Percentiles rank a stretch among this genome's conserved stretches.
Evolutionary conservation across 805 yeast species (phyloP).

Genomic region (Candida hispaniensis): DNA sequence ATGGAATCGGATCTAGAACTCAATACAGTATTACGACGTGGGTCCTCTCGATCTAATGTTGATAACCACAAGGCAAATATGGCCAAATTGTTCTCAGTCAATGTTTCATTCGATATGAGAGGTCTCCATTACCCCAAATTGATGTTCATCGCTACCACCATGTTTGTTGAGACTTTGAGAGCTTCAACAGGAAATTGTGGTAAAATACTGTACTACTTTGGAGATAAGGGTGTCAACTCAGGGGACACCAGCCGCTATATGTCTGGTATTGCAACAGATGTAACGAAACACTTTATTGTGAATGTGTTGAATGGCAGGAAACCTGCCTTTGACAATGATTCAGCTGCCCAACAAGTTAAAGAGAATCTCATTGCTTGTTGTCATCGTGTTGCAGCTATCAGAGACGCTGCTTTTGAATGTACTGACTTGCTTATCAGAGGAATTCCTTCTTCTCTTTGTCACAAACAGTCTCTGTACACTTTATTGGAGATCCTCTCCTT

Average conservation of each 20-base stretch:
- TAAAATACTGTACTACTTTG: conserved; percentile 61
- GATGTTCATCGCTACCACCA: conserved; percentile 78
- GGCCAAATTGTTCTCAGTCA: conserved; percentile 33
- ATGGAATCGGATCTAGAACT: conserved; percentile 87
- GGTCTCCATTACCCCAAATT: conserved; percentile 60
- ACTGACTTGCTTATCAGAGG: conserved; percentile 54
- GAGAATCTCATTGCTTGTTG: conserved; percentile 60
- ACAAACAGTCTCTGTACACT: conserved; percentile 59
- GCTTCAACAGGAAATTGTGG: conserved; percentile 75
- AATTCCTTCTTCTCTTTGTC: conserved; percentile 72
- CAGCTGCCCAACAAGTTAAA: conserved; percentile 58
- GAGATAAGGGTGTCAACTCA: conserved; percentile 72
- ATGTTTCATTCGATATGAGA: conserved; percentile 44
- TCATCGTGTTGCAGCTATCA: conserved; percentile 63
- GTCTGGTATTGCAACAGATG: conserved; percentile 50
- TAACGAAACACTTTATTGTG: conserved; percentile 46
- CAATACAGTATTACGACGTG: conserved; percentile 81
- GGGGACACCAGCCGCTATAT: conserved; percentile 60
- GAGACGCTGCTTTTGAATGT: conserved; percentile 68
- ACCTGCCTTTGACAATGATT: conserved; percentile 44
- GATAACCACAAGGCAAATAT: conserved; percentile 51
- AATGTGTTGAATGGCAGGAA: conserved; percentile 44
- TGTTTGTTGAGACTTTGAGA: conserved; percentile 68
- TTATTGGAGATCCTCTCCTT: conserved; percentile 70
- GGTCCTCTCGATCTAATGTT: conserved; percentile 72